Evolutionary conservation across 768 basidiomycete genomes (phyloP).

Genomic region (Termitomyces eurrhizus): DNA sequence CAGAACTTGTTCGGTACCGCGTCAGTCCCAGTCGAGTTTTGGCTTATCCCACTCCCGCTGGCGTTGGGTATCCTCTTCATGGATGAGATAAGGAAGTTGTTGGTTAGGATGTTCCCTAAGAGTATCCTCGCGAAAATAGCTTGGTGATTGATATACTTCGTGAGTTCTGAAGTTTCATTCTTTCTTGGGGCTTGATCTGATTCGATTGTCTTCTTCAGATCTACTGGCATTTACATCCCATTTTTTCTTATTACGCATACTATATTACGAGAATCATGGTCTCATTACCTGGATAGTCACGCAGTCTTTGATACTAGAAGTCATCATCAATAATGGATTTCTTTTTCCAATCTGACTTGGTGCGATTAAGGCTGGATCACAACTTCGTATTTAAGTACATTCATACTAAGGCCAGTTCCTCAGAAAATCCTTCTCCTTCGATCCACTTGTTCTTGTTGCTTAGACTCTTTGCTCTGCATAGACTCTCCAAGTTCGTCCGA

Average conservation of each 20-base stretch:
- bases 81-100: constrained; percentile 41
- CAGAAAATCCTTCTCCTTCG: not conserved
- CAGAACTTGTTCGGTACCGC: constrained; percentile 38
- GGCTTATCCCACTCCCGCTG: constrained; percentile 43
- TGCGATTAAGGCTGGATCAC: no score
- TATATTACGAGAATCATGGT: not conserved
- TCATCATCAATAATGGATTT: not conserved
- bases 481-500: not conserved
- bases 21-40: constrained; percentile 44
- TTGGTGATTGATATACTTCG: constrained; percentile 9
- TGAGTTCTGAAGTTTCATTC: not conserved
- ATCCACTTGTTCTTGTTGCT: not conserved
- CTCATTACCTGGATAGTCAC: not conserved
- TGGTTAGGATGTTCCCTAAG: constrained; percentile 27
- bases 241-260: not conserved
- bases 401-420: not conserved
- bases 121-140: constrained; percentile 13
- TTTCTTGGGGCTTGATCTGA: not conserved
- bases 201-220: not conserved
- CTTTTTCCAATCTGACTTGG: not conserved
- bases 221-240: not conserved
- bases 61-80: constrained; percentile 35
- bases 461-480: not conserved
- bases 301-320: not conserved
- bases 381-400: not conserved